Percentiles rank a stretch among this genome's conserved stretches.
Evolutionary conservation across 2,329 filamentous ascomycete species (phyloP).

Genomic region (Alternaria sp.): DNA sequence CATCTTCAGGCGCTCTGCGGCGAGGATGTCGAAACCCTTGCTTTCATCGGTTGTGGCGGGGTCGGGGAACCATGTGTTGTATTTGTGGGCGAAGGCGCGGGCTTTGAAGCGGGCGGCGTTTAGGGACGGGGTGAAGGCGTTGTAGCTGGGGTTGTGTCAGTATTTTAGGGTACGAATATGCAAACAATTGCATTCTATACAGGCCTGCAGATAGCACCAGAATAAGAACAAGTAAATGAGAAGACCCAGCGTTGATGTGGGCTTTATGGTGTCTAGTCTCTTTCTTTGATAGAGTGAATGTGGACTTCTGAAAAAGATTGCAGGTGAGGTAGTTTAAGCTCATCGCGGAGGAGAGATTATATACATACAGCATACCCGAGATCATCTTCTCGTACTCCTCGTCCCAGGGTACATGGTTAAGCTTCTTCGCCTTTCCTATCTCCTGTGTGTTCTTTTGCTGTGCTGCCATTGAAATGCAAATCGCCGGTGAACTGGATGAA

Average conservation of each 20-base stretch:
- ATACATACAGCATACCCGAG: slow-evolving; percentile 64
- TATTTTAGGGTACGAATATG: too few species aligned
- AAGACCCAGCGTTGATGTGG: not conserved
- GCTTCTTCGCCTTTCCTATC: slow-evolving; percentile 56
- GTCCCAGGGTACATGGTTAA: slow-evolving; percentile 62
- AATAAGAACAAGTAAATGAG: too few species aligned
- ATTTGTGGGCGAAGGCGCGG: slow-evolving; percentile 63
- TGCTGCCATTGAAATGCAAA: slow-evolving; percentile 37
- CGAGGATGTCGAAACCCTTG: slow-evolving; percentile 33
- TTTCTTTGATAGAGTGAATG: not conserved
- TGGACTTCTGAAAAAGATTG: not conserved
- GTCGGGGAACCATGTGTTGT: slow-evolving; percentile 58
- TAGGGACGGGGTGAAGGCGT: slow-evolving; percentile 58
- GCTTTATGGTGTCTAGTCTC: not conserved
- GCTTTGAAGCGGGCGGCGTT: slow-evolving; percentile 60
- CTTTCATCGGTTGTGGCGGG: slow-evolving; percentile 18
- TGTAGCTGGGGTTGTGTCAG: slow-evolving; percentile 52
- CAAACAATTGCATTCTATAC: too few species aligned
- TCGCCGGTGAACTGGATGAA: not conserved
- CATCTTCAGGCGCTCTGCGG: slow-evolving; percentile 30
- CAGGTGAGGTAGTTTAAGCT: not conserved
- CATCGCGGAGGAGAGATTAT: not conserved
- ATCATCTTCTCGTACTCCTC: slow-evolving; percentile 71
- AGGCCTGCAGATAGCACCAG: too few species aligned
- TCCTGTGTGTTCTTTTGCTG: slow-evolving; percentile 52